Percentiles rank a stretch among this genome's conserved stretches.
These are phyloP conservation scores for Dryas integrifolia DNA, from an alignment of 331 rosid genomes.

Conservation along the genomic window DNA sequence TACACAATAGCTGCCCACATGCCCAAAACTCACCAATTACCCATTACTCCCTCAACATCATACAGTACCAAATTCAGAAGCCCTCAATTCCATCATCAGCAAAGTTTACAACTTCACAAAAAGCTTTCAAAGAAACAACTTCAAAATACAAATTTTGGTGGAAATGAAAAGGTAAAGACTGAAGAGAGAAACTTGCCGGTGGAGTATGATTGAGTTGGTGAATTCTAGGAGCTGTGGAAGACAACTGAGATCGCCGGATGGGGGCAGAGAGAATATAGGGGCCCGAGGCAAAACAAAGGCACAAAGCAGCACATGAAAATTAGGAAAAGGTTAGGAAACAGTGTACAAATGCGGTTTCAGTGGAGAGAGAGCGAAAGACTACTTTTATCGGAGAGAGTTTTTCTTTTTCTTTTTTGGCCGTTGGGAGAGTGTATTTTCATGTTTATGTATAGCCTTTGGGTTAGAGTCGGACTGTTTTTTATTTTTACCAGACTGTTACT, in stretches of 20 bases:
- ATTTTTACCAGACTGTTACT: no score
- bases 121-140: background rate
- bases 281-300: conserved; percentile 28
- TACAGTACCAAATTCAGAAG: conserved; percentile 4
- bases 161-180: background rate
- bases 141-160: background rate
- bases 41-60: conserved; percentile 10
- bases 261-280: conserved; percentile 34
- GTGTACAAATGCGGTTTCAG: conserved; percentile 47
- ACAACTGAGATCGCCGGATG: conserved; percentile 14
- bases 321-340: conserved; percentile 52
- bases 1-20: conserved; percentile 36
- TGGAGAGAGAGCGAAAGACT: background rate
- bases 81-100: conserved; percentile 24
- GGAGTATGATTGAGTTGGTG: conserved; percentile 1
- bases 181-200: conserved; percentile 17
- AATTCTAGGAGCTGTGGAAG: background rate
- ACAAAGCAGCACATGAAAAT: conserved; percentile 35
- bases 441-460: no score
- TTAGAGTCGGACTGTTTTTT: no score
- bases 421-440: no score
- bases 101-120: conserved; percentile 12
- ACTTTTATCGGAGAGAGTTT: no score
- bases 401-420: no score
- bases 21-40: conserved; percentile 28